Conservation (phyloP, 805 yeast species). For the Nakazawaea populi region DNA sequence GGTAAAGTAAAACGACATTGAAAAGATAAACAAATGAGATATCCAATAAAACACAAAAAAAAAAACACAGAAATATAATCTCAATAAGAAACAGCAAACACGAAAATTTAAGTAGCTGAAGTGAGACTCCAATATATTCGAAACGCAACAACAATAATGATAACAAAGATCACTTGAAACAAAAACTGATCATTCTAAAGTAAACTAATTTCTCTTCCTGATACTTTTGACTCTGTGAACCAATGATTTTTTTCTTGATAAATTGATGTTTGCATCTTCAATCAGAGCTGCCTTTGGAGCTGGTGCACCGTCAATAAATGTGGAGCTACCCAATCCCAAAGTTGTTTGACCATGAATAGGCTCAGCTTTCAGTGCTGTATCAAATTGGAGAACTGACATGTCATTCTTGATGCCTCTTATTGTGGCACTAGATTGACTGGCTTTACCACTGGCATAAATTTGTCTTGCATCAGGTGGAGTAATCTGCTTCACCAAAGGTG, state of each 20-base stretch:
- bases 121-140: not conserved
- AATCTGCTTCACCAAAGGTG: not conserved
- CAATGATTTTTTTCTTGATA: conserved; percentile 80
- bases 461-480: not conserved
- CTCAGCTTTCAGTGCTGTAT: conserved; percentile 58
- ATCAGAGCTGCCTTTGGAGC: conserved; percentile 51
- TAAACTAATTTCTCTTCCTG: conserved; percentile 4
- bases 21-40: no score
- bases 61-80: not conserved
- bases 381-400: conserved; percentile 58
- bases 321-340: conserved; percentile 84
- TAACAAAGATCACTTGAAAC: not conserved
- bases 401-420: conserved; percentile 40
- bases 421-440: conserved; percentile 15
- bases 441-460: not conserved
- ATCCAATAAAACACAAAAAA: not conserved
- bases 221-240: conserved; percentile 50
- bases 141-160: not conserved
- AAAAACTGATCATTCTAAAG: not conserved
- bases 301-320: conserved; percentile 95
- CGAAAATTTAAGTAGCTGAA: not conserved
- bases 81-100: not conserved
- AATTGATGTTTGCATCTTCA: conserved; percentile 36
- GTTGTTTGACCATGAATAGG: conserved; percentile 85
- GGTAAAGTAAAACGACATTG: no score